phyloP scores from a whole-genome alignment of 495 filamentous ascomycete species.

The Alectoria sarmentosa region DNA sequence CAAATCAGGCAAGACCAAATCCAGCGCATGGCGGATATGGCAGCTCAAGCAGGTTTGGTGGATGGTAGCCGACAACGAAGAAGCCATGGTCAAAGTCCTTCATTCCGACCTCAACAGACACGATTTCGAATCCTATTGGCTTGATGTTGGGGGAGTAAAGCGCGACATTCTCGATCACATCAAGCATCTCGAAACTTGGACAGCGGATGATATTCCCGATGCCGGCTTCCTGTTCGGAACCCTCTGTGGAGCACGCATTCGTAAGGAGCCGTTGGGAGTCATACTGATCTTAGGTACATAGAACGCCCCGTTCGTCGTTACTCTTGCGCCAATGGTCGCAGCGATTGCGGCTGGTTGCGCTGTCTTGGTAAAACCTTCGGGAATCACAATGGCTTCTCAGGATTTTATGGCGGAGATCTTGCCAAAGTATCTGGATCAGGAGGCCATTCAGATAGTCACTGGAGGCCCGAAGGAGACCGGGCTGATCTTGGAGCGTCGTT shows the following conservation, averaged over 20 bases:
- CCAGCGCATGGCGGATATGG: conserved; percentile 37
- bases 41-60: conserved; percentile 46
- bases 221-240: conserved; percentile 24
- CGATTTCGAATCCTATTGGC: conserved; percentile 11
- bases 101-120: conserved; percentile 16
- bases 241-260: conserved; percentile 13
- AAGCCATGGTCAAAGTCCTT: conserved; percentile 13
- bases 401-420: too few species aligned
- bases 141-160: conserved; percentile 14
- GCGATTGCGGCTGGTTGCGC: too few species aligned
- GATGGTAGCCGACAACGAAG: conserved; percentile 27
- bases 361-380: too few species aligned
- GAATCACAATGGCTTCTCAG: too few species aligned
- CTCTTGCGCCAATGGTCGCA: too few species aligned
- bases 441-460: too few species aligned
- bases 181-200: conserved; percentile 21
- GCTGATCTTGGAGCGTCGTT: too few species aligned
- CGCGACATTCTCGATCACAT: conserved; percentile 16
- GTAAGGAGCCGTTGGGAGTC: conserved; percentile 32
- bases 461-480: too few species aligned
- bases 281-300: conserved; percentile 35
- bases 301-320: conserved; percentile 34
- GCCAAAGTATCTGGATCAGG: too few species aligned
- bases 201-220: conserved; percentile 20
- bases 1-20: conserved; percentile 32